Percentiles rank a stretch among this genome's conserved stretches.
Evolutionary conservation across 352 stramenopile species (phyloP).

Genomic region (Synura sp.): DNA sequence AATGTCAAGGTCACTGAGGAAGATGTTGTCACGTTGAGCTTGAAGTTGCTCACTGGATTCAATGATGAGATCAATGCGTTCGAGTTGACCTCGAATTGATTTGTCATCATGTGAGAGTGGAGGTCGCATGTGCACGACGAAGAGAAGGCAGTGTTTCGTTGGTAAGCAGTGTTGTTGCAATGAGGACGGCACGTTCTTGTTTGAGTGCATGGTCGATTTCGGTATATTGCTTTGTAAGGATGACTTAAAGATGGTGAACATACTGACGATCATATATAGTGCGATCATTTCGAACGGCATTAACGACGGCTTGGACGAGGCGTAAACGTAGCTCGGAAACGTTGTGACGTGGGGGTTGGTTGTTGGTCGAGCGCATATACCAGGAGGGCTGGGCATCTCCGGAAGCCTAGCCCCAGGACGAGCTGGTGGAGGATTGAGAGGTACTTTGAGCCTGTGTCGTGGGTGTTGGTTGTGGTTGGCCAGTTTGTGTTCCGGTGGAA

Average conservation of each 20-base stretch:
- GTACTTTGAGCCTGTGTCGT: slow-evolving; percentile 5
- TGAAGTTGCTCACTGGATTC: slow-evolving; percentile 22
- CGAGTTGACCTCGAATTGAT: slow-evolving; percentile 17
- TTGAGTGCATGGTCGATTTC: slow-evolving; percentile 9
- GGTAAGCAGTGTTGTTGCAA: slow-evolving; percentile 10
- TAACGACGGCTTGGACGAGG: slow-evolving; percentile 14
- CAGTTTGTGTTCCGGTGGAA: slow-evolving; percentile 4
- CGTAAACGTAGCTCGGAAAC: slow-evolving; percentile 26
- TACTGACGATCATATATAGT: slow-evolving; percentile 3
- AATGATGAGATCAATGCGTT: slow-evolving; percentile 19
- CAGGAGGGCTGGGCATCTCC: slow-evolving; percentile 11
- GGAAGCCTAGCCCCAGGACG: slow-evolving; percentile 5
- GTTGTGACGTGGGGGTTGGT: slow-evolving; percentile 3
- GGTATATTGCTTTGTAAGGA: no score
- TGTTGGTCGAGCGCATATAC: background rate
- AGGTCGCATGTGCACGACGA: slow-evolving; percentile 15
- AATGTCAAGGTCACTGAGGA: slow-evolving; percentile 23
- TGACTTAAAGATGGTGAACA: no score
- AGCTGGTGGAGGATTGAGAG: background rate
- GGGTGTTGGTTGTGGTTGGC: no score
- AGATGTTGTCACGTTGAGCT: slow-evolving; percentile 24
- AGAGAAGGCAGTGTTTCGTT: slow-evolving; percentile 3
- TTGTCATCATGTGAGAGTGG: slow-evolving; percentile 17
- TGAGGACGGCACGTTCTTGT: slow-evolving; percentile 10
- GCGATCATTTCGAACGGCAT: slow-evolving; percentile 8